Percentiles rank a stretch among this genome's conserved stretches.
phyloP scores from a whole-genome alignment of 208 protist species.

The Eutreptiella sp. region DNA sequence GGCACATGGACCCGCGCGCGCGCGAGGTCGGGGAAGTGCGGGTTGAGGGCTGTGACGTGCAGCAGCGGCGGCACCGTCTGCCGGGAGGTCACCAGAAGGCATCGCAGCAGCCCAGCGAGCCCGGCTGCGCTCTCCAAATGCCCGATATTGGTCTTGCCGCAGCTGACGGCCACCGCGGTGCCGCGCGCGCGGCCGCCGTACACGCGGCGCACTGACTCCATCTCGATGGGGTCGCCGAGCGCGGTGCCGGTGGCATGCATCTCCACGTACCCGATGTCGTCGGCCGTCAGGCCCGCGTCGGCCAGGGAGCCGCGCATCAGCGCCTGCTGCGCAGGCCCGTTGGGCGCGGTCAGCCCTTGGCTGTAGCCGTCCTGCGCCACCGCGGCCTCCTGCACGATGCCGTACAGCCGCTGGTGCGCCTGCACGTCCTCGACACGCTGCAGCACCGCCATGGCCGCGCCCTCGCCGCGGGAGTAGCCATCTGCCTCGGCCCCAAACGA shows the following conservation, averaged over 20 bases:
- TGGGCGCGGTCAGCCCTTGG: constrained; percentile 34
- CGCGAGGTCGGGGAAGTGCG: too few species aligned
- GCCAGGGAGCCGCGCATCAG: constrained; percentile 27
- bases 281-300: constrained; percentile 9
- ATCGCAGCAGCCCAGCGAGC: constrained; percentile 26
- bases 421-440: constrained; percentile 29
- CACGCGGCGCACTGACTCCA: constrained; percentile 18
- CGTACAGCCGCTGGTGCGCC: constrained; percentile 11
- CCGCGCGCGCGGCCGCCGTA: not conserved
- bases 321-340: constrained; percentile 32
- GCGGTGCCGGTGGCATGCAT: constrained; percentile 45
- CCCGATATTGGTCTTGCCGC: constrained; percentile 37
- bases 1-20: too few species aligned
- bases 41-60: too few species aligned
- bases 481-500: constrained; percentile 58
- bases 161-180: constrained; percentile 23
- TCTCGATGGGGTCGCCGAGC: constrained; percentile 48
- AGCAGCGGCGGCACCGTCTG: constrained; percentile 22
- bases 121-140: constrained; percentile 38
- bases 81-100: not conserved
- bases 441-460: constrained; percentile 47
- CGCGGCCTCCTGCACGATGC: constrained; percentile 32
- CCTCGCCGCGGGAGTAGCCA: constrained; percentile 62
- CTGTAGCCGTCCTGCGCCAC: constrained; percentile 51
- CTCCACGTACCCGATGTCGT: constrained; percentile 42